These are phyloP conservation scores for Termitomyces sp. DNA, from an alignment of 1,284 basidiomycete species.

Conservation along the genomic window DNA sequence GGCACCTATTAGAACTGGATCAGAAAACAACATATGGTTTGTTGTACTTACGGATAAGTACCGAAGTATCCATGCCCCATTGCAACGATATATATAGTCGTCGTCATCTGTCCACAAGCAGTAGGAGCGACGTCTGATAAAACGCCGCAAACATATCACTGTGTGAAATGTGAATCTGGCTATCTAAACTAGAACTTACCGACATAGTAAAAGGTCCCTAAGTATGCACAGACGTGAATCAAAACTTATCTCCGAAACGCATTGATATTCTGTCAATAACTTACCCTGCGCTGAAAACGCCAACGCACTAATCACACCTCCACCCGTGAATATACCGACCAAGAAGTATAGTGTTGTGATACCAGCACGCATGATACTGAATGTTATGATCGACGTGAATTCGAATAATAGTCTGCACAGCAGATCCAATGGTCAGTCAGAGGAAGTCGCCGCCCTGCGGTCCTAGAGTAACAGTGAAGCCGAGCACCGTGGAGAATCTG, in stretches of 20 bases:
- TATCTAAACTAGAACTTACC: not conserved
- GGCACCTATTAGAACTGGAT: too few relatives aligned
- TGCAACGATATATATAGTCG: constrained; percentile 15
- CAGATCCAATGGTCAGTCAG: too few relatives aligned
- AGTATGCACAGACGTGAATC: not conserved
- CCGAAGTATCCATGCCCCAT: constrained; percentile 8
- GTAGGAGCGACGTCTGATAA: not conserved
- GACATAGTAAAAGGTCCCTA: constrained; percentile 3
- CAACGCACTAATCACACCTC: not conserved
- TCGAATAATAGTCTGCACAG: too few relatives aligned
- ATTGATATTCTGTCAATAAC: not conserved
- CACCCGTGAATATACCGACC: too few relatives aligned
- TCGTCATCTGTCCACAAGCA: constrained; percentile 15
- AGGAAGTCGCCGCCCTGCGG: too few relatives aligned
- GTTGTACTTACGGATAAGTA: constrained; percentile 8
- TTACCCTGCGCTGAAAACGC: not conserved
- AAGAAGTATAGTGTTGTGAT: not conserved
- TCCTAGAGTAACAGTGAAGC: too few relatives aligned
- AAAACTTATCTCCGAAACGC: not conserved
- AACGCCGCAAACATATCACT: not conserved
- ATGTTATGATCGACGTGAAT: not conserved
- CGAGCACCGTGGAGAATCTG: too few relatives aligned
- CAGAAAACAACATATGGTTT: not conserved
- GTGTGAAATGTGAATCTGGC: not conserved
- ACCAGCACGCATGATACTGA: constrained; percentile 1